Evolutionary conservation across 2,329 filamentous ascomycete genomes (phyloP), one percentile per base, ranked within the genome.

Genomic region (Monosporascus sp.): DNA sequence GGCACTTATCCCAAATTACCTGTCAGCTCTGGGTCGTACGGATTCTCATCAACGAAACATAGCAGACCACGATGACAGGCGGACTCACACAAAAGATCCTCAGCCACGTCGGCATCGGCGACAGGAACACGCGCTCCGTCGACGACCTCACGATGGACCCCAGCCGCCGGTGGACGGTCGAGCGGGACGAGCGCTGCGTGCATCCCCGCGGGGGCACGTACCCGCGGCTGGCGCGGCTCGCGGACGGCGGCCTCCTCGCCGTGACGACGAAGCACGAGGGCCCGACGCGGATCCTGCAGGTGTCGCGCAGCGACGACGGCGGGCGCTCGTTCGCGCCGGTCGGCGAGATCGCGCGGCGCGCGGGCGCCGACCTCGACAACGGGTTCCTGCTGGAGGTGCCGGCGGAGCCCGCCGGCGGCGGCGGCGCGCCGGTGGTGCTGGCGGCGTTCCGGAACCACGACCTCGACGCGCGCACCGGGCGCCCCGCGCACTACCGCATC

Each of bases 381-480:
- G 67, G 72, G 37, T 78, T 73, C 55, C 58, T 79, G 15, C 65
- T 77, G 11, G 74, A 78, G 53, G 57, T 72, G 2, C 67, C 72
- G 2, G 60, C 64, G 5, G 38, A 9, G 2, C 8, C 57, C 56
- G 0, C 57, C 56, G 0, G 17, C 56, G 15, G 43, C 50, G 50
- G 17, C 44, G n/a, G 20, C 3, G 52, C 20, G 11, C 64, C 68
- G 0, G 63, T 65, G 1, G 63, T 78, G 2, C 67, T 79, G 0
- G 76, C 71, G 0, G 76, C 77, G 0, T 79, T 79, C 62, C 72
- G 77, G 6, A 79, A 79, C 61, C 75, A 78, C 53, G 70, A 72
- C 41, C 61, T 69, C 4, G 72, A 68, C 2, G 66, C 67, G 0
- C 45, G 63, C 20, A 67, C 69, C 3, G 38, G 58, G 18, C 59